Evolutionary conservation across 2,329 filamentous ascomycete genomes (phyloP).

Genomic region (Mollisiaceae sp.): DNA sequence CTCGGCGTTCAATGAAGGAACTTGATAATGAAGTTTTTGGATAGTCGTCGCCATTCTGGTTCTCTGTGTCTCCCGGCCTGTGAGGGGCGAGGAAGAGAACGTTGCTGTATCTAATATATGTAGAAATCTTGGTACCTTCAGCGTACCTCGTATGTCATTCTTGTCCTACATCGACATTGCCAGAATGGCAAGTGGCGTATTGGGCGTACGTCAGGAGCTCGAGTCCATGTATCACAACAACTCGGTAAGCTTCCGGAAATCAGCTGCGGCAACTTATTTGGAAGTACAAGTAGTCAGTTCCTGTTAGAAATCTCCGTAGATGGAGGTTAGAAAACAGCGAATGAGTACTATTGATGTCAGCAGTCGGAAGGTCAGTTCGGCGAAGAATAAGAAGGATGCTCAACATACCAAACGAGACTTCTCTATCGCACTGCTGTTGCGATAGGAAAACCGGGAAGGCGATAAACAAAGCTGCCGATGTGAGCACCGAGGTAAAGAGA

Average conservation of each 20-base stretch:
- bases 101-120: background rate
- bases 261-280: background rate
- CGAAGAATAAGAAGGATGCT: background rate
- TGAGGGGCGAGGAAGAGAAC: background rate
- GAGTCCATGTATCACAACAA: background rate
- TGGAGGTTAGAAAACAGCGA: background rate
- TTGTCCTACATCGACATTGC: background rate
- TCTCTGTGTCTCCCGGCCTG: background rate
- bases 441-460: too few relatives aligned
- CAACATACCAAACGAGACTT: background rate
- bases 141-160: background rate
- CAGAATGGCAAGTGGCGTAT: background rate
- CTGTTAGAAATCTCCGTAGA: background rate
- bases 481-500: background rate
- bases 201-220: background rate
- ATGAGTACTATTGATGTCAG: background rate
- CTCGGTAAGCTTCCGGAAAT: background rate
- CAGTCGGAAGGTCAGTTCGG: background rate
- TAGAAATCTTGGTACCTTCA: background rate
- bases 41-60: background rate
- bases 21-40: conserved; percentile 8
- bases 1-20: conserved; percentile 15
- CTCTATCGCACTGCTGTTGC: background rate
- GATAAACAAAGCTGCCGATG: background rate
- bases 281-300: background rate